Evolutionary conservation across 2,329 filamentous ascomycete species (phyloP).

Genomic region (Trichoderma gracile): DNA sequence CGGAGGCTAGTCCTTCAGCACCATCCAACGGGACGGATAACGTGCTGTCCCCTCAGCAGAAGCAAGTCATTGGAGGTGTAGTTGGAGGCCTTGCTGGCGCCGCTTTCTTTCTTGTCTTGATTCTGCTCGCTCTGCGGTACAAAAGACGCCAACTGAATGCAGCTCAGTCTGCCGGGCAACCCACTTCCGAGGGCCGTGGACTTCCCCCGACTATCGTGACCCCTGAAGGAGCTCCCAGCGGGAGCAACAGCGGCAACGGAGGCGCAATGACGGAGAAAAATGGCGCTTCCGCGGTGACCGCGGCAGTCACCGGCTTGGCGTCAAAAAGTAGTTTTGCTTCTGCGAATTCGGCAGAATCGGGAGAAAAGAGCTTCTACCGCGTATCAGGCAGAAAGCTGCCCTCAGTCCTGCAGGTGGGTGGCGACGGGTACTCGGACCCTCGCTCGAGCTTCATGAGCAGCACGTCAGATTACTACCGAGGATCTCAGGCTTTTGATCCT

Average conservation of each 20-base stretch:
- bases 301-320: conserved; percentile 50
- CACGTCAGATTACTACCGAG: conserved; percentile 54
- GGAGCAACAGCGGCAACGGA: conserved; percentile 29
- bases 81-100: conserved; percentile 60
- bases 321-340: conserved; percentile 41
- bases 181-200: conserved; percentile 35
- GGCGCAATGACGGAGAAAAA: conserved; percentile 51
- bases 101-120: conserved; percentile 56
- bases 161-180: conserved; percentile 46
- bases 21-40: conserved; percentile 30
- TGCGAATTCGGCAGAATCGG: conserved; percentile 38
- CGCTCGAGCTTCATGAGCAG: conserved; percentile 49
- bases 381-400: conserved; percentile 66
- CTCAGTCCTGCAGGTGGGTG: conserved; percentile 62
- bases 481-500: conserved; percentile 51
- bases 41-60: conserved; percentile 38
- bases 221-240: conserved; percentile 29
- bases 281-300: conserved; percentile 44
- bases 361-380: conserved; percentile 63
- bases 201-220: conserved; percentile 32
- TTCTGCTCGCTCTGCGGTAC: conserved; percentile 56
- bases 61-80: conserved; percentile 56
- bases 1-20: conserved; percentile 29
- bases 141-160: conserved; percentile 53
- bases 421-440: conserved; percentile 62